Evolutionary conservation across 192 early-diverging fungal species (phyloP).

Genomic region (Backusella australiensis): DNA sequence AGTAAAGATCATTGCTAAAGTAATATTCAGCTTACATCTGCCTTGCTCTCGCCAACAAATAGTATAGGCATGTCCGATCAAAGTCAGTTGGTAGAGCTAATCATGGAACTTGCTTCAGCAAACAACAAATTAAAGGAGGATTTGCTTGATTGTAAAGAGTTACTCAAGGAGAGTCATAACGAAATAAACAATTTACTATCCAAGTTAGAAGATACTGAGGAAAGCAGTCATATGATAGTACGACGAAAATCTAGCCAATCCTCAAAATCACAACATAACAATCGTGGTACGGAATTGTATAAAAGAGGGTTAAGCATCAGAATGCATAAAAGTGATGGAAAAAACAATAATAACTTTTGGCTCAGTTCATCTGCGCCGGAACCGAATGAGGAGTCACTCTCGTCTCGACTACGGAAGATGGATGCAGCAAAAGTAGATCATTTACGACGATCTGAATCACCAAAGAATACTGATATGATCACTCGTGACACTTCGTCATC

Average conservation of each 20-base stretch:
- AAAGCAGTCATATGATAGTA: background rate
- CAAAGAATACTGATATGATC: background rate
- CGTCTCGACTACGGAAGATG: background rate
- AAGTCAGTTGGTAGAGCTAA: constrained; percentile 48
- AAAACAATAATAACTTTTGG: background rate
- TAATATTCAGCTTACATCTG: constrained; percentile 12
- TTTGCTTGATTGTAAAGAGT: constrained; percentile 45
- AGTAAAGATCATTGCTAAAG: constrained; percentile 6
- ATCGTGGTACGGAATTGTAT: background rate
- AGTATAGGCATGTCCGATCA: background rate
- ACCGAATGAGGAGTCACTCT: background rate
- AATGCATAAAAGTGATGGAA: background rate
- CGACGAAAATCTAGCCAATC: constrained; percentile 7
- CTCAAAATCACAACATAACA: background rate
- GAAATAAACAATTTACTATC: background rate
- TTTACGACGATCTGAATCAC: background rate
- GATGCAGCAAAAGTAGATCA: background rate
- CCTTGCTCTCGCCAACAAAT: background rate
- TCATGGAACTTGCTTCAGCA: constrained; percentile 54
- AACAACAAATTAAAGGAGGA: constrained; percentile 49
- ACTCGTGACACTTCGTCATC: constrained; percentile 8
- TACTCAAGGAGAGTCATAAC: constrained; percentile 44
- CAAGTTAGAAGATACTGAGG: background rate
- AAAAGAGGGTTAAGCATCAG: constrained; percentile 5
- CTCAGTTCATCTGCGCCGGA: background rate